phyloP scores from a whole-genome alignment of 495 filamentous ascomycete genomes.

The Aspergillus ellipticus region DNA sequence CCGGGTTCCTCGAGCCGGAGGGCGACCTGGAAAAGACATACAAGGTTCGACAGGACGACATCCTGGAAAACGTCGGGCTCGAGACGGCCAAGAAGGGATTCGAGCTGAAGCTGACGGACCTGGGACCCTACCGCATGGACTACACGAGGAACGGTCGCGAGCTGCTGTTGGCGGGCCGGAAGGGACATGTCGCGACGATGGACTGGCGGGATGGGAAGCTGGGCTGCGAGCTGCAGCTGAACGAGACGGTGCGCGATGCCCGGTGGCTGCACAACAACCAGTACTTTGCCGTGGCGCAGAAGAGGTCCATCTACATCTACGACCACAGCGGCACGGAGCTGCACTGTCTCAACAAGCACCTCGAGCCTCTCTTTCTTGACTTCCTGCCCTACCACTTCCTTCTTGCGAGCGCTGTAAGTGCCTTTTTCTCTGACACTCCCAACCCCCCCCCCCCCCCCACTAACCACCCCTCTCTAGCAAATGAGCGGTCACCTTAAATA shows the following conservation, averaged over 20 bases:
- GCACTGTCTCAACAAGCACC: conserved; percentile 82
- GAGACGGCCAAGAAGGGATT: conserved; percentile 90
- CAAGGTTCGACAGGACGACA: conserved; percentile 86
- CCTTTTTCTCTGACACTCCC: no score
- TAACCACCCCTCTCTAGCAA: conserved; percentile 43
- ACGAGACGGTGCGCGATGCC: conserved; percentile 84
- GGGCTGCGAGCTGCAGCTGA: conserved; percentile 83
- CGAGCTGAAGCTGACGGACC: conserved; percentile 74
- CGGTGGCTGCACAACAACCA: conserved; percentile 96
- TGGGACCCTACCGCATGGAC: conserved; percentile 83
- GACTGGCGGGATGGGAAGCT: conserved; percentile 93
- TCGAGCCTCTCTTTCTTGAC: conserved; percentile 92
- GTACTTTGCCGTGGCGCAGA: conserved; percentile 95
- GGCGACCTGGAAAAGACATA: conserved; percentile 85
- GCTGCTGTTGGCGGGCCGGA: conserved; percentile 79
- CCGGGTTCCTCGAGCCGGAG: conserved; percentile 86
- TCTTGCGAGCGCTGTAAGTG: conserved; percentile 73
- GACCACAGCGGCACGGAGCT: conserved; percentile 84
- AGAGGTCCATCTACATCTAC: conserved; percentile 96
- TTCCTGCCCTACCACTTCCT: conserved; percentile 97
- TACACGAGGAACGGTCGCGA: conserved; percentile 87
- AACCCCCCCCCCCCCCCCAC: no score
- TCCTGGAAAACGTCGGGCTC: conserved; percentile 66
- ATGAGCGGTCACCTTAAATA: conserved; percentile 87
- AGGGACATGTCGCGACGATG: conserved; percentile 94